Base-by-base conservation (phyloP, 352 stramenopile genomes). In the Globisporangium okanoganense region DNA sequence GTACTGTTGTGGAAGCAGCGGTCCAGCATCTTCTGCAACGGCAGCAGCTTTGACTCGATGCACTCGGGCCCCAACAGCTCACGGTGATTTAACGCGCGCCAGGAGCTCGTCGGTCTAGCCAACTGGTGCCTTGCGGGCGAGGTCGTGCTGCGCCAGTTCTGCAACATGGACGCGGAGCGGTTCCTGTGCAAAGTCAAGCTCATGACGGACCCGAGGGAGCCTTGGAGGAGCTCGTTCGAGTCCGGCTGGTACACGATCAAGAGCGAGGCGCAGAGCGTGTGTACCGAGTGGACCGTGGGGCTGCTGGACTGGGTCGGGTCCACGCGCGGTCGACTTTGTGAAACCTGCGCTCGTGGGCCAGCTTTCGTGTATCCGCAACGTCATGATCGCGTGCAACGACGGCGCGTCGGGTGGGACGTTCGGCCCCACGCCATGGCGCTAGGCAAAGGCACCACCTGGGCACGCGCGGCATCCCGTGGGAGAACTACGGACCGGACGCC, bases 401-500 rank as follows among this genome's bases (percentile, higher is more conserved):
- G 44, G 44, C 22, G 20, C 20, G 9, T 29, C 44, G 20, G 10
- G 20, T 5, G 44, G 20, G 7, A 31, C 44, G 44, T 20, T 50
- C 8, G 43, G 20, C 2, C 20, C 44, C 44, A 50, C 10, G 44
- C 44, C 44, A 22, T 50, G 44, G 14, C 44, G 22, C 45, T 51
- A 1, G 45, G 45, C 24, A 51, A 51, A 12, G 45, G 22, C 35
- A 57, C 50, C 50, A 56, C 31, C 33, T 57, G 51, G 51, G n/a
- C 0, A 35, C n/a, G 31, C 33, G 20, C 29, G 22, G 35, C n/a
- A 57, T 57, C n/a, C 50, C 50, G n/a, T 57, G 50, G 29, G 50
- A 57, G 29, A 57, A 45, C 50, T 57, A 31, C 50, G 50, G 50
- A 29, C 20, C 50, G n/a, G 50, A 31, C 50, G 50, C 40, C n/a